phyloP scores from a whole-genome alignment of 2,329 filamentous ascomycete genomes.

The Hypomyces perniciosus region DNA sequence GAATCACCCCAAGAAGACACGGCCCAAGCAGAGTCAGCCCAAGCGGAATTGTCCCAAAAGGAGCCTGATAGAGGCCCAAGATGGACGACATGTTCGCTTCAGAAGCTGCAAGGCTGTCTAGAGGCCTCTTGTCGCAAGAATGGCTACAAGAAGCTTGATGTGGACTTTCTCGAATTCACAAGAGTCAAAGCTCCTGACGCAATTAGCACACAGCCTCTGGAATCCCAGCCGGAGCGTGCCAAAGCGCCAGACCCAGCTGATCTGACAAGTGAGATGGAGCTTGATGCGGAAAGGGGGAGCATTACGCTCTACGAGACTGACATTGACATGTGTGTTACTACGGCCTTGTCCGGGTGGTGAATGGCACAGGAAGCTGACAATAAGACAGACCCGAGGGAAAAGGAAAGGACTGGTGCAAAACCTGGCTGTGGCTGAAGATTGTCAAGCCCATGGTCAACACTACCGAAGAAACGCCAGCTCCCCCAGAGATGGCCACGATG shows the following conservation, averaged over 20 bases:
- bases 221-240: background rate
- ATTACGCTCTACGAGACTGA: conserved; percentile 19
- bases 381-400: background rate
- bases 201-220: background rate
- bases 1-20: too few relatives aligned
- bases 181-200: background rate
- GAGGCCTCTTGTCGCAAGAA: conserved; percentile 14
- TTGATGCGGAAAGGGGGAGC: conserved; percentile 13
- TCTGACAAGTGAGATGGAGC: background rate
- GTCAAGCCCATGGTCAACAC: conserved; percentile 15
- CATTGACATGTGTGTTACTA: conserved; percentile 12
- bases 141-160: conserved; percentile 19
- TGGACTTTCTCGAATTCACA: conserved; percentile 19
- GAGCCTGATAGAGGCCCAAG: background rate
- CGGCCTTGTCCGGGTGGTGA: too few relatives aligned
- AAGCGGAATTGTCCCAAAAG: background rate
- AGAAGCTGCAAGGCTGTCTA: conserved; percentile 14
- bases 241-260: background rate
- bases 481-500: conserved; percentile 11
- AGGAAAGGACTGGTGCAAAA: conserved; percentile 1
- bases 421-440: conserved; percentile 22
- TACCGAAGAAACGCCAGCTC: background rate
- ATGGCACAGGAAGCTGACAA: background rate
- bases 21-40: too few relatives aligned
- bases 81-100: background rate